These are phyloP conservation scores for Candolleomyces aberdarensis DNA, from an alignment of 768 basidiomycete species.

Conservation along the genomic window DNA sequence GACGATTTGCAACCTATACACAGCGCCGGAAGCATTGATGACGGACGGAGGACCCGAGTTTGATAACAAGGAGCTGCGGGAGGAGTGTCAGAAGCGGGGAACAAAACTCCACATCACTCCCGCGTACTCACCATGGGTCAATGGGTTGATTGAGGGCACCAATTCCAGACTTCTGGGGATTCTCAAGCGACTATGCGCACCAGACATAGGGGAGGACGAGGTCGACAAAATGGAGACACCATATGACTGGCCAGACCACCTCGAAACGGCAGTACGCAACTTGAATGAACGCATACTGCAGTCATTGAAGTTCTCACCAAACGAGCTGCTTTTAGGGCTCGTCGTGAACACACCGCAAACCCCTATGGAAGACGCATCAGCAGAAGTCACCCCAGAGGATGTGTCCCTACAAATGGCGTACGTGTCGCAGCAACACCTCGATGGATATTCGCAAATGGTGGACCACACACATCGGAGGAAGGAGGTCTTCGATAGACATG, in stretches of 20 bases:
- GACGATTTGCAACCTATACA: conserved; percentile 20
- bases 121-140: conserved; percentile 41
- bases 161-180: conserved; percentile 28
- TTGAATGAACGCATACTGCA: conserved; percentile 16
- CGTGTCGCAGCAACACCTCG: conserved; percentile 25
- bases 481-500: conserved; percentile 18
- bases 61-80: conserved; percentile 26
- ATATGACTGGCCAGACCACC: neutral
- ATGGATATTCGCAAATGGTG: conserved; percentile 22
- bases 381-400: neutral
- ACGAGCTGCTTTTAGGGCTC: conserved; percentile 28
- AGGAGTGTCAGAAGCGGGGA: conserved; percentile 20
- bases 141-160: conserved; percentile 22
- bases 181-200: conserved; percentile 29
- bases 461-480: conserved; percentile 22
- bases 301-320: conserved; percentile 20
- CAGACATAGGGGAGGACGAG: conserved; percentile 25
- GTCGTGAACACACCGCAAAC: conserved; percentile 23
- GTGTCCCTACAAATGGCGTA: conserved; percentile 23
- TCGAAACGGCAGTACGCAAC: neutral
- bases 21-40: conserved; percentile 30
- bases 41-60: conserved; percentile 36
- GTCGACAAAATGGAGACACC: conserved; percentile 11
- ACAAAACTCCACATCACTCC: conserved; percentile 17
- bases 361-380: neutral